Base-by-base conservation (phyloP, 306 rosid species). In the Prunus mira region DNA sequence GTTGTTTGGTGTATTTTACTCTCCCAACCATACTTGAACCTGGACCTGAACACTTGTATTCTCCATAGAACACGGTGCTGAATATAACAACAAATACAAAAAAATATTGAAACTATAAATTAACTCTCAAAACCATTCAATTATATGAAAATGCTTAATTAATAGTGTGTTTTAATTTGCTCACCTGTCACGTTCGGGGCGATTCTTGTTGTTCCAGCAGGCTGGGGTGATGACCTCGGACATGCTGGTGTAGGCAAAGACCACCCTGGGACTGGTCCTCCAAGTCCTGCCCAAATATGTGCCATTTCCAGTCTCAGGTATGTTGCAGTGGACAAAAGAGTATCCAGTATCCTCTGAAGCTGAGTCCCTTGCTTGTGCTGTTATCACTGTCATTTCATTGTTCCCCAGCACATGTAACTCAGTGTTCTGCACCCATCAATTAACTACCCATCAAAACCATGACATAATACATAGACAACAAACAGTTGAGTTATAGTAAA, bases 231-330 rank as follows among this genome's bases (percentile, higher is more conserved):
- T 38, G 6, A 86, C 67, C 7, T 2, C 2, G 10, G 65, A 18
- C 83, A 93, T 72, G 12, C n/a, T 38, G 2, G 82, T 46, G 65
- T 87, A 90, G 72, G 96, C 57, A 54, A 49, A 90, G 3, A 89
- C 45, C 25, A 80, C 89, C 76, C 55, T 80, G 3, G 91, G 78
- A 7, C 34, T 17, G 4, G 79, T 3, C 72, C 69, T 86, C 91
- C 95, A 93, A 3, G 90, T 83, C 77, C 96, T 80, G 0, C 89
- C 96, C 46, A 93, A 76, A 43, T 17, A 82, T 1, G 91, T 63
- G 34, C 76, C 82, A 0, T 0, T 49, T 2, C 89, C 87, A 0
- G 68, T 76, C 19, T 92, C 96, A 8, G 70, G 76, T 2, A 92
- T 3, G 6, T 28, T 52, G 45, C 93, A 76, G 64, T 90, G 93